These are phyloP conservation scores for Cladosporium sp. DNA, from an alignment of 2,329 filamentous ascomycete species.

Conservation along the genomic window DNA sequence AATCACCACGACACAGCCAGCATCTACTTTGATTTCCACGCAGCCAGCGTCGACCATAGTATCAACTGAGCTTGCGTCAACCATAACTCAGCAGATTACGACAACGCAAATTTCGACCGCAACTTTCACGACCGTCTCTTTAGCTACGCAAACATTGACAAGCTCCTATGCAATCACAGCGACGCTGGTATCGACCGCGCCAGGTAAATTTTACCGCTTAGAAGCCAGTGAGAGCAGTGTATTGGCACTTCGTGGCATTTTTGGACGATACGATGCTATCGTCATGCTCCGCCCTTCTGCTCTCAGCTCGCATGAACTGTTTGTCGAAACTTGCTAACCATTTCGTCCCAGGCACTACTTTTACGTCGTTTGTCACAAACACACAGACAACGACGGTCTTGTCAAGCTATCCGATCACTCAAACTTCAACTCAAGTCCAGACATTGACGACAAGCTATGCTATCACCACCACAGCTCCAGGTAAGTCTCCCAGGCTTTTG, in stretches of 20 bases:
- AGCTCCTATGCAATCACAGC: constrained; percentile 3
- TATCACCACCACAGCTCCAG: background rate
- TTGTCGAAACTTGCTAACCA: background rate
- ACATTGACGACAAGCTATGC: constrained; percentile 1
- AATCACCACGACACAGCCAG: background rate
- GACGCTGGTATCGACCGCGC: background rate
- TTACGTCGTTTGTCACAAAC: background rate
- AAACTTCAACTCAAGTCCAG: background rate
- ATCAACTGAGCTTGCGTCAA: background rate
- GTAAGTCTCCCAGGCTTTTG: background rate
- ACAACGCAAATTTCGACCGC: background rate
- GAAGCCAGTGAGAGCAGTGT: background rate
- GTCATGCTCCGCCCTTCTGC: no score
- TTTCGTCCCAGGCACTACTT: background rate
- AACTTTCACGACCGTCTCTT: constrained; percentile 4
- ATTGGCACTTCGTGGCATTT: no score
- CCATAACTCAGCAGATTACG: background rate
- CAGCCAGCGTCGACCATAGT: background rate
- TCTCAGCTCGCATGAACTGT: no score
- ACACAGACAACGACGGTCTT: background rate
- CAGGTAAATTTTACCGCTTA: background rate
- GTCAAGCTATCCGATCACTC: background rate
- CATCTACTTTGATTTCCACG: background rate
- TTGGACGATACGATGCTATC: no score
- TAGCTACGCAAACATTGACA: constrained; percentile 1